phyloP scores from a whole-genome alignment of 345 rosid genomes.

The Brassica carinata region DNA sequence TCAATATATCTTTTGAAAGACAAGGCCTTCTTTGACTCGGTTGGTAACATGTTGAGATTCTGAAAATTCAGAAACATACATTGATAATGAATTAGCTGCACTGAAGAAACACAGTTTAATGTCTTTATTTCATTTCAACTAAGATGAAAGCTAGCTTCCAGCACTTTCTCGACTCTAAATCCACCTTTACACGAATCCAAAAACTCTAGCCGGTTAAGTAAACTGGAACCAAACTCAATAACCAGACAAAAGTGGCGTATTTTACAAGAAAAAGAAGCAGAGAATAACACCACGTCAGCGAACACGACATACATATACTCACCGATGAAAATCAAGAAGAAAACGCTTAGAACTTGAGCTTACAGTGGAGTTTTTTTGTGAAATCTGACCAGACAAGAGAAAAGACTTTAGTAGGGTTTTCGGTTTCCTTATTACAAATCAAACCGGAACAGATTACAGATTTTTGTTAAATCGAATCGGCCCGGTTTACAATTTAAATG shows the following conservation, averaged over 20 bases:
- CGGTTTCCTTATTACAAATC: conserved; percentile 16
- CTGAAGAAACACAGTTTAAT: background rate
- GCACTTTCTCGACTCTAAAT: background rate
- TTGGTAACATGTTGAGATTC: conserved; percentile 53
- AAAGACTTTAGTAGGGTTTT: conserved; percentile 27
- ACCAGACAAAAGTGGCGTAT: background rate
- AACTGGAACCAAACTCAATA: conserved; percentile 14
- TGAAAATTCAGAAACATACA: too few species aligned
- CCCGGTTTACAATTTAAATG: too few species aligned
- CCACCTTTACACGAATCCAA: background rate
- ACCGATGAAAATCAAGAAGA: background rate
- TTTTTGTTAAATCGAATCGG: too few species aligned
- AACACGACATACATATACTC: too few species aligned
- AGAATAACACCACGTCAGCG: too few species aligned
- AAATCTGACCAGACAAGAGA: conserved; percentile 9
- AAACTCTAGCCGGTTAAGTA: background rate
- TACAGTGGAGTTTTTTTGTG: conserved; percentile 18
- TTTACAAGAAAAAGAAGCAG: background rate
- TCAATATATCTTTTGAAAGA: conserved; percentile 57
- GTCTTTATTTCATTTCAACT: background rate
- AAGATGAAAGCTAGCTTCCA: background rate
- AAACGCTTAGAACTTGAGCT: conserved; percentile 21
- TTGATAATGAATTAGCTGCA: background rate
- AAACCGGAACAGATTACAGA: background rate
- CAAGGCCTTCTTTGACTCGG: conserved; percentile 53